A percentile compares a stretch with the other conserved stretches of the same genome.
These are phyloP conservation scores for Ganoderma lucidum DNA, from an alignment of 1,284 basidiomycete genomes.

Conservation along the genomic window DNA sequence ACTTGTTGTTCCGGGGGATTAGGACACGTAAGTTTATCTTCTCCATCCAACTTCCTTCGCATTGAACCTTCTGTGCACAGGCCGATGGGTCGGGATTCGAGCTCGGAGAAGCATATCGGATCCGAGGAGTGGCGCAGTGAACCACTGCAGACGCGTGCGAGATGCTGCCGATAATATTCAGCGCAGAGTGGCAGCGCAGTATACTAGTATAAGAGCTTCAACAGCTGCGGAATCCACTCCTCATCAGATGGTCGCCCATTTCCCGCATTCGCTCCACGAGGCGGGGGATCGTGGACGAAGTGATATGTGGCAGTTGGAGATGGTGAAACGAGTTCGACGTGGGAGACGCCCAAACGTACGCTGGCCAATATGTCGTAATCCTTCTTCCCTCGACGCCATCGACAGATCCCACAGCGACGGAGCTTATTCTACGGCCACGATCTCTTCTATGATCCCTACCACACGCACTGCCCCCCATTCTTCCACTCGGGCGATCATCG, in stretches of 20 bases:
- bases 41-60: background rate
- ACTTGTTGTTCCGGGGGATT: background rate
- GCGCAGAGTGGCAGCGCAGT: too few relatives aligned
- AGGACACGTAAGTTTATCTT: background rate
- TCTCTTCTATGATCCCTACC: background rate
- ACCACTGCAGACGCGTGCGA: too few relatives aligned
- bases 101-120: background rate
- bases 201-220: background rate
- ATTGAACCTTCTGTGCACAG: background rate
- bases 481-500: background rate
- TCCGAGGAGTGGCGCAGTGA: too few relatives aligned
- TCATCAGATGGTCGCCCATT: background rate
- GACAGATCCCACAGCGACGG: background rate
- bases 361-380: background rate
- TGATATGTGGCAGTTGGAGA: background rate
- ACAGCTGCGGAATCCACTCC: too few relatives aligned
- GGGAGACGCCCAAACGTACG: background rate
- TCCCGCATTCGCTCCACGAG: background rate
- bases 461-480: background rate
- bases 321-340: background rate
- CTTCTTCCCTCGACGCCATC: background rate
- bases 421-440: background rate
- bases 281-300: background rate
- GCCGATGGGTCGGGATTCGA: background rate
- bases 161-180: too few relatives aligned